phyloP scores from a whole-genome alignment of 2,329 filamentous ascomycete species.

The Penicillium aurantiogriseum region DNA sequence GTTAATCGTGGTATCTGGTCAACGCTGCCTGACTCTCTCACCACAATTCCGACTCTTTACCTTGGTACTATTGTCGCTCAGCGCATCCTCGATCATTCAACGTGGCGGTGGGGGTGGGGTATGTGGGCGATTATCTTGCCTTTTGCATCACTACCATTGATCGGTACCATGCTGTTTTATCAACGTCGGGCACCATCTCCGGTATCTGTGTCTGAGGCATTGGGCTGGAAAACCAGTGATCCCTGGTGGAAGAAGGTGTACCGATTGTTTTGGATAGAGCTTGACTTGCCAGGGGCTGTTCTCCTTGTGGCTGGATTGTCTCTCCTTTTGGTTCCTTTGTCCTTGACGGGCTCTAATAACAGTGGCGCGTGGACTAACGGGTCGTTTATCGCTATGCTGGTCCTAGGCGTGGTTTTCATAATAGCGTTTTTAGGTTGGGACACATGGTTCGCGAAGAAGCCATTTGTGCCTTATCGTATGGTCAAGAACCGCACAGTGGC shows the following conservation, averaged over 20 bases:
- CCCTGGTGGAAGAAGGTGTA: slow-evolving; percentile 21
- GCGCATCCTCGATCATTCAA: slow-evolving; percentile 36
- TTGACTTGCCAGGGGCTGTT: slow-evolving; percentile 37
- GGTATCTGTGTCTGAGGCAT: background rate
- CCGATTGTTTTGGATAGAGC: slow-evolving; percentile 21
- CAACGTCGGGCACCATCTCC: slow-evolving; percentile 25
- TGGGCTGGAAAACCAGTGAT: slow-evolving; percentile 1
- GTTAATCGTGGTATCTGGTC: slow-evolving; percentile 60
- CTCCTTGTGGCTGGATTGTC: slow-evolving; percentile 37
- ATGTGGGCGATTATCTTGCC: slow-evolving; percentile 45
- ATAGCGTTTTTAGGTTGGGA: slow-evolving; percentile 39
- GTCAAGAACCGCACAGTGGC: slow-evolving; percentile 41
- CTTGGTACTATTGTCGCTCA: slow-evolving; percentile 50
- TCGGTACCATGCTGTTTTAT: slow-evolving; percentile 34
- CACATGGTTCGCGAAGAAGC: slow-evolving; percentile 37
- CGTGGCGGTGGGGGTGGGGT: slow-evolving; percentile 47
- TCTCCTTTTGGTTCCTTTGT: slow-evolving; percentile 39
- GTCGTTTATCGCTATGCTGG: slow-evolving; percentile 40
- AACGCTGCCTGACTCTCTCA: slow-evolving; percentile 59
- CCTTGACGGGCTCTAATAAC: slow-evolving; percentile 39
- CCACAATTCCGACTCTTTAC: slow-evolving; percentile 49
- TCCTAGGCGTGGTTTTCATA: slow-evolving; percentile 30
- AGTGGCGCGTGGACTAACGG: slow-evolving; percentile 25
- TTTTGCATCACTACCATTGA: slow-evolving; percentile 32
- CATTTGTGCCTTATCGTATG: slow-evolving; percentile 43